Evolutionary conservation across 1,284 basidiomycete genomes (phyloP), one percentile per base, ranked within the genome.

Genomic region (Apiotrichum mycotoxinovorans): DNA sequence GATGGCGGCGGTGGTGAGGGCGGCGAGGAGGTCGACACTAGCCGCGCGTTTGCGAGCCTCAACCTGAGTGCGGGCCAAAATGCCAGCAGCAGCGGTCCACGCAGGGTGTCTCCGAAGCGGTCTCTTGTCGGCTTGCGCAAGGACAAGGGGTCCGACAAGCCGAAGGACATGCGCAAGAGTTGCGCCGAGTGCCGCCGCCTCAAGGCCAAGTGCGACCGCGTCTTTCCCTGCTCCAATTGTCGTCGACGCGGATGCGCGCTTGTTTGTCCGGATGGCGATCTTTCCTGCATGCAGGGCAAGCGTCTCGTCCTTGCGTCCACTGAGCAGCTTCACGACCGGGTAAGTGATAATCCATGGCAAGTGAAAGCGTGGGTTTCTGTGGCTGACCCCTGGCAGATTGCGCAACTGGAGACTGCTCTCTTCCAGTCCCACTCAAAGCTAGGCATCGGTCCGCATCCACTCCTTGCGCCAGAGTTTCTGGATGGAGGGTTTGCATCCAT

Each of bases 231-330:
- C 51, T 73, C 71, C 10, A 75, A 73, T 52, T 75, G 73, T 57
- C 68, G 71, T 44, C 57, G 71, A 46, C 56, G 72, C 55, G 73
- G 73, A 12, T 75, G 73, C 49, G 72, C 73, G 3, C 42, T 72
- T 7, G 70, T 71, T 9, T 75, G 73, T 49, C 73, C 73, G 1
- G 73, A 75, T 53, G 71, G 71, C 2, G 72, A 74, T 57, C 58
- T 75, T n/a, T 69, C 68, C 42, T 73, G 72, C 53, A 75, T 75
- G 73, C 70, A 73, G 45, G 73, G 73, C 23, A 75, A 75, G 48
- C 64, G 73, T 30, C 58, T 75, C 12, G 73, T 75, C 5, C 64
- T 75, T 14, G 72, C 73, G 2, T 71, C 70, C 4, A 75, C 73
- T 5, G 71, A 73, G 54, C 66, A 73, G 41, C 66, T 75, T 7